Evolutionary conservation across 768 basidiomycete species (phyloP).

Genomic region (Rickenella mellea): DNA sequence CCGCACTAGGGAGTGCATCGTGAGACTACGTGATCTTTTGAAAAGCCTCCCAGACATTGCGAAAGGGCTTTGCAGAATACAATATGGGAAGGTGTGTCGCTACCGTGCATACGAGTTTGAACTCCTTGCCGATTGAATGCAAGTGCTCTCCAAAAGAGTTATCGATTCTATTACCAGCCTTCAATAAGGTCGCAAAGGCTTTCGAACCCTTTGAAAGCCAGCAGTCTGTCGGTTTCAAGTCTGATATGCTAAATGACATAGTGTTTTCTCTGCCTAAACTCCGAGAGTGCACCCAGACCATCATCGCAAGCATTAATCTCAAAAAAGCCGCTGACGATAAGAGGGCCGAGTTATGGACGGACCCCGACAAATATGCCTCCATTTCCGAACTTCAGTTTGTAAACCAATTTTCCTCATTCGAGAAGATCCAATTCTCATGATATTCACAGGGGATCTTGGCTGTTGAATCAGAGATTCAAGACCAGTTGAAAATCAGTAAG

Average conservation of each 20-base stretch:
- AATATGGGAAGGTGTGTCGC: constrained; percentile 75
- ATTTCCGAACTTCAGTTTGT: constrained; percentile 58
- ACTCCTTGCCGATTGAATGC: neutral
- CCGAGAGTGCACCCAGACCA: constrained; percentile 37
- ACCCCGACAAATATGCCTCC: constrained; percentile 39
- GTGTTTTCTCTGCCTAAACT: constrained; percentile 61
- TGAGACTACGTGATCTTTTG: constrained; percentile 59
- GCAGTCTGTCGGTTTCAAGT: constrained; percentile 48
- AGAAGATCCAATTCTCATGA: constrained; percentile 5
- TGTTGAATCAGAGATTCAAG: constrained; percentile 60
- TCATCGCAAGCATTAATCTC: constrained; percentile 49
- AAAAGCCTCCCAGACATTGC: constrained; percentile 79
- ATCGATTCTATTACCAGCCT: constrained; percentile 61
- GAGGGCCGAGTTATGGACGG: constrained; percentile 63
- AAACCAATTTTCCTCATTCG: constrained; percentile 9
- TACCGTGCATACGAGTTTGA: neutral
- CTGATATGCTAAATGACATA: constrained; percentile 60
- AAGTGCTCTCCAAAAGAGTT: constrained; percentile 84
- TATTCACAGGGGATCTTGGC: constrained; percentile 48
- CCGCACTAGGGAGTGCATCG: constrained; percentile 36
- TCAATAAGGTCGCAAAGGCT: constrained; percentile 56
- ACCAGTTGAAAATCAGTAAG: constrained; percentile 63
- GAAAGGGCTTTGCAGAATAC: constrained; percentile 77
- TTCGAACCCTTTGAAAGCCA: constrained; percentile 41
- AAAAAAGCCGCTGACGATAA: constrained; percentile 55